These are phyloP conservation scores for Neurospora sp. DNA, from an alignment of 495 filamentous ascomycete species.

Conservation along the genomic window DNA sequence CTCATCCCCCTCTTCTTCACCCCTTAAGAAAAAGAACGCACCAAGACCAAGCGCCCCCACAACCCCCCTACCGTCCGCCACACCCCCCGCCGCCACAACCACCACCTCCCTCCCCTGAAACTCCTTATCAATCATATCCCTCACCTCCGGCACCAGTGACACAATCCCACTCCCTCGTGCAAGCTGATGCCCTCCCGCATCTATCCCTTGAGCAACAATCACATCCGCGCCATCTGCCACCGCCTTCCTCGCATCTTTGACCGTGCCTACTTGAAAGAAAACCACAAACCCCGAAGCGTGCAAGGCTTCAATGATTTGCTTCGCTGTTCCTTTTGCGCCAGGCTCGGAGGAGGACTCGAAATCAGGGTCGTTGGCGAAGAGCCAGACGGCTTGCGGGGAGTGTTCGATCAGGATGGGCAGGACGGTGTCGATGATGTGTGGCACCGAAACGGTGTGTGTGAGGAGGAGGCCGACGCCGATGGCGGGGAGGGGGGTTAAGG, in stretches of 20 bases:
- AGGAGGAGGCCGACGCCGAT: constrained; percentile 33
- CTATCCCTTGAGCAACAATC: constrained; percentile 62
- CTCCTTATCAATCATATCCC: constrained; percentile 39
- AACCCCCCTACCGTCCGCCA: constrained; percentile 55
- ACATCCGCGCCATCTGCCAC: constrained; percentile 44
- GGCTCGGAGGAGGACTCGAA: neutral
- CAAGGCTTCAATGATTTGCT: constrained; percentile 15
- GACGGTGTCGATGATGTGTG: constrained; percentile 22
- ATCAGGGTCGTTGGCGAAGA: constrained; percentile 35
- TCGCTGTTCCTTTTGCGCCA: neutral
- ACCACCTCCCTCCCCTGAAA: constrained; percentile 33
- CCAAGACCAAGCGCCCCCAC: constrained; percentile 57
- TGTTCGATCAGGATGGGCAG: constrained; percentile 33
- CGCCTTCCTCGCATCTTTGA: constrained; percentile 43
- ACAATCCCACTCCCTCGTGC: constrained; percentile 45
- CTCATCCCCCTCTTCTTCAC: neutral
- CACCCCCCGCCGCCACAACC: constrained; percentile 63
- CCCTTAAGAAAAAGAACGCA: constrained; percentile 1
- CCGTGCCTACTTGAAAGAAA: constrained; percentile 54
- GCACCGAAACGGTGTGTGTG: constrained; percentile 13
- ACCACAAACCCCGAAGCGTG: constrained; percentile 20
- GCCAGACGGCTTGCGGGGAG: constrained; percentile 60
- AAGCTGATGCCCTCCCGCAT: constrained; percentile 69
- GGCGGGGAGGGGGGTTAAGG: constrained; percentile 22
- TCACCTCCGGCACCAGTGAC: constrained; percentile 30